Base-by-base conservation (phyloP, 2,329 filamentous ascomycete species). In the Zymoseptoria ardabiliae region DNA sequence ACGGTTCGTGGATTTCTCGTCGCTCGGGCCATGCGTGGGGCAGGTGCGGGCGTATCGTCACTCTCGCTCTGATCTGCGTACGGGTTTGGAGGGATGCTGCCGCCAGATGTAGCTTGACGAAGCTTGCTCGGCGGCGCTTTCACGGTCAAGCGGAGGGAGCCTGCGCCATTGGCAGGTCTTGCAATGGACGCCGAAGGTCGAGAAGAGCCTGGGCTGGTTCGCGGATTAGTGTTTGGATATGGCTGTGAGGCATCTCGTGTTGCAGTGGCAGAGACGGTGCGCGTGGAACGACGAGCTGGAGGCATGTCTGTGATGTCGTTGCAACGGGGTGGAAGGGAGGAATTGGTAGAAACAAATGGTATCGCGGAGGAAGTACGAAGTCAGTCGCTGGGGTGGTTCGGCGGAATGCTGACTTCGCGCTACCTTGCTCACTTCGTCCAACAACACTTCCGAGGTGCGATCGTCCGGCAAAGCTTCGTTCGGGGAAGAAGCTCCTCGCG, bases 81-180 rank as follows among this genome's bases (percentile, higher is more conserved):
- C 23, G 70, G 66, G 52, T 72, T 70, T 22, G 70, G 69, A 22
- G 69, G 69, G 3, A 71, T 61, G 23, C 53, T 66, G 13, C 35
- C 35, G 35, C 70, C 74, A 48, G 74, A 74, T 0, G 76, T 79
- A 45, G 77, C 78, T 59, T 80, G 75, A 57, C 77, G 72, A 22
- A 81, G 73, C 69, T 78, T 79, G 70, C 72, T 77, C 19, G 78
- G 78, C 2, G 77, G 76, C 13, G 78, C 77, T 62, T 80, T 80
- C 63, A 81, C 78, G 48, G 77, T 81, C 60, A 81, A 73, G 58
- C 76, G 73, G 58, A 80, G 75, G 55, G 76, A 78, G 60, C 75
- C 75, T 61, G 74, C 75, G 50, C 73, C 73, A 60, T 75, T 73
- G 55, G 76, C 72, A 60, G 76, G 75, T 55, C 61, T 74, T 56